Base-by-base conservation (phyloP, 106 monocot genomes). In the Acanthochlamys bracteata region DNA sequence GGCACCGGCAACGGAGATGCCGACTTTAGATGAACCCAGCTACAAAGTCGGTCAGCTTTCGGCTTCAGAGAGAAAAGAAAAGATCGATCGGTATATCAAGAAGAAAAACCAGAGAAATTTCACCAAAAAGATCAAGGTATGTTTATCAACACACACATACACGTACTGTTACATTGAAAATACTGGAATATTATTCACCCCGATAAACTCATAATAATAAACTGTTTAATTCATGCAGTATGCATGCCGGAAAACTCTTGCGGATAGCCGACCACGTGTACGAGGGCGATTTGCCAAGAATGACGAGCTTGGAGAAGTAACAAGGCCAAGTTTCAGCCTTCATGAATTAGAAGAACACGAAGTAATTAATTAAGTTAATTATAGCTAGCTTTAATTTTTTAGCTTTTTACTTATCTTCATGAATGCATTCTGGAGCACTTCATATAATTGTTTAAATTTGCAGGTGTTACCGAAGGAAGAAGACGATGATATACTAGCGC, bases 201-300 rank as follows among this genome's bases (percentile, higher is more conserved):
- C 6, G 33, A 33, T 33, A 33, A 6, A 33, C 1, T 33, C 33
- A 33, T 3, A 33, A 6, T 33, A 3, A 33, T 49, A 49, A 49
- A 55, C 0, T 20, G 20, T 20, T 22, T 13, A 55, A 39, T 15
- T 65, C 62, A 20, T 66, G 66, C 74, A 83, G 83, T 83, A 83
- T 27, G 83, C 78, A 20, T 83, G 83, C 78, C 78, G 83, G 71
- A 83, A 83, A 71, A 74, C 83, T 25, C 71, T 83, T 49, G 83
- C 83, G 43, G 83, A 83, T 7, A 78, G 71, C 59, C 83, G 78
- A 66, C 78, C 74, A 0, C 61, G 83, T 26, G 78, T 83, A 7
- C 67, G 83, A 19, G 83, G 83, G 60, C 74, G 83, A 51, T 83
- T 83, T 75, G 83, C 83, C 0, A 83, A 65, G 69, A 69, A 63